Base-by-base conservation (phyloP, 2,329 filamentous ascomycete species). In the Arachnopeziza araneosa region DNA sequence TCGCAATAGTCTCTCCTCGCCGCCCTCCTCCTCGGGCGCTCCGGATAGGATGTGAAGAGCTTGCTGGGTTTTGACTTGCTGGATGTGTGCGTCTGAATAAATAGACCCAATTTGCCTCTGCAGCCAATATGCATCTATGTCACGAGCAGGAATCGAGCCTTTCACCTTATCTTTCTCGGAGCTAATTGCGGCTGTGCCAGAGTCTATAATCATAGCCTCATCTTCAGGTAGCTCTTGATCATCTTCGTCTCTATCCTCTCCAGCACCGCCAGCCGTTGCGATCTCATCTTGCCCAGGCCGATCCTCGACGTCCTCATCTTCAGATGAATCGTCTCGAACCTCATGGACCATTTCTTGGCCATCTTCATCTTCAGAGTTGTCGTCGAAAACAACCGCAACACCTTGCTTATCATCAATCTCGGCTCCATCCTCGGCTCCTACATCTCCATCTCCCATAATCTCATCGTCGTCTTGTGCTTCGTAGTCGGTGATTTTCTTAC, bases 401-500 rank as follows among this genome's bases (percentile, higher is more conserved):
- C 95, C 95, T 74, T 99, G 92, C 55, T 91, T 87, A 69, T 97
- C 93, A 70, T 97, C 95, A 55, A 97, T 84, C 72, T 97, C 93
- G 30, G 84, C 88, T 56, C 85, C 88, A 52, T 87, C 83, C 63
- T 85, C 85, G 59, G 83, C 90, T 21, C 79, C 84, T 23, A 79
- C 82, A 26, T 85, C 82, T 60, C 84, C 88, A 69, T 88, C 86
- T 30, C 84, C 88, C 79, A 91, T 90, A 60, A 92, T 87, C 66
- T 96, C 93, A 64, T 98, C 93, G 32, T 97, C 95, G 66, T 98
- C 93, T 73, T 98, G 92, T 49, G 90, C 90, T 75, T 98, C 90
- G 75, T 98, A 99, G 74, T 99, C 95, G 55, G 95, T 99, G 64
- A 99, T 96, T 77, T 99, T 99, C 79, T 99, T 99, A 65, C 93